Evolutionary conservation across 108 stramenopile genomes (phyloP).

Genomic region (Conticribra weissflogii): DNA sequence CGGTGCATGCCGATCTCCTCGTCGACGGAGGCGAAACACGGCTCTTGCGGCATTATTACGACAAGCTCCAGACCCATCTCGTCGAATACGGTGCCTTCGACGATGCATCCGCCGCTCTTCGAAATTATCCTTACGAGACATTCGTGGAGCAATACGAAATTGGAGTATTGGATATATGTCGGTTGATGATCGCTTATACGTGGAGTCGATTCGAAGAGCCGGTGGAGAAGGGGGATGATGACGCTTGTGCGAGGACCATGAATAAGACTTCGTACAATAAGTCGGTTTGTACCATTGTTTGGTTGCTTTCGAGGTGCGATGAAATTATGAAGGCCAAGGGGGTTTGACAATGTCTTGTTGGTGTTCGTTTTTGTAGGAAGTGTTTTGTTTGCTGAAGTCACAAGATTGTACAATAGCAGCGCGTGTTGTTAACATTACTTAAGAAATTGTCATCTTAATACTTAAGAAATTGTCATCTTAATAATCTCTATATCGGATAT

Average conservation of each 20-base stretch:
- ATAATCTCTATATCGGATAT: no score
- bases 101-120: slow-evolving; percentile 4
- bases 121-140: slow-evolving; percentile 12
- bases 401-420: no score
- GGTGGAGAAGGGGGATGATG: slow-evolving; percentile 22
- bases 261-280: slow-evolving; percentile 76
- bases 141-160: slow-evolving; percentile 58
- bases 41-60: slow-evolving; percentile 33
- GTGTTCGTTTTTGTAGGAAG: no score
- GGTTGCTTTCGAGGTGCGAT: slow-evolving; percentile 64
- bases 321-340: slow-evolving; percentile 34
- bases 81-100: slow-evolving; percentile 35
- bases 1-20: slow-evolving; percentile 29
- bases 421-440: no score
- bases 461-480: no score
- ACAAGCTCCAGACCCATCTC: slow-evolving; percentile 22
- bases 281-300: slow-evolving; percentile 52
- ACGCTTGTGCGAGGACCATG: slow-evolving; percentile 34
- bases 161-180: slow-evolving; percentile 63
- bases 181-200: slow-evolving; percentile 71
- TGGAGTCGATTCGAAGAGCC: slow-evolving; percentile 69
- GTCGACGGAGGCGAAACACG: slow-evolving; percentile 26
- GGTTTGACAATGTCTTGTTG: no score
- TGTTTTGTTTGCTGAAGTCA: no score
- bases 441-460: no score